These are phyloP conservation scores for Zymoseptoria crescenta DNA, from an alignment of 2,329 filamentous ascomycete genomes.

Conservation along the genomic window DNA sequence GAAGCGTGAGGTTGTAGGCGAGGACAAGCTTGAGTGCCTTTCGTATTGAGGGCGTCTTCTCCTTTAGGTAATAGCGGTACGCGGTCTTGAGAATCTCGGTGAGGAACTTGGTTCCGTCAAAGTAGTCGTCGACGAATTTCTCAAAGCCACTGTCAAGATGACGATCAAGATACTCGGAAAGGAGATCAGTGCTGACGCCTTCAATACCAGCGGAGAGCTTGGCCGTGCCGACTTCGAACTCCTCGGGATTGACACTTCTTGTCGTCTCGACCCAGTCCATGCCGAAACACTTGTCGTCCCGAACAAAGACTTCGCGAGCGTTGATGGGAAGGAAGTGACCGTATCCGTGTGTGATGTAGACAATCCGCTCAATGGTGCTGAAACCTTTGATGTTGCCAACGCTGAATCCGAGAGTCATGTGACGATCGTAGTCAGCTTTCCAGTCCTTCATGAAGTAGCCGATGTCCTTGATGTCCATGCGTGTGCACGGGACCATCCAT, in stretches of 20 bases:
- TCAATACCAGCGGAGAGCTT: conserved; percentile 83
- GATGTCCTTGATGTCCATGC: conserved; percentile 98
- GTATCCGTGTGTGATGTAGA: conserved; percentile 96
- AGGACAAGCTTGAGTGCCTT: conserved; percentile 93
- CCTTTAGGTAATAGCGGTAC: conserved; percentile 84
- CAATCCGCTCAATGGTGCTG: conserved; percentile 51
- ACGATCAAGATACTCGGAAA: conserved; percentile 89
- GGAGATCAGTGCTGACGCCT: conserved; percentile 69
- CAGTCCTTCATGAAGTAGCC: conserved; percentile 99
- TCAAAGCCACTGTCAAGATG: conserved; percentile 91
- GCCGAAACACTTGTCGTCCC: conserved; percentile 85
- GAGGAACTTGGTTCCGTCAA: conserved; percentile 89
- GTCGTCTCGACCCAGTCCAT: conserved; percentile 89
- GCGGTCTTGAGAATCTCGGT: conserved; percentile 95
- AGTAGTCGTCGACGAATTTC: conserved; percentile 90
- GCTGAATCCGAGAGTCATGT: conserved; percentile 77
- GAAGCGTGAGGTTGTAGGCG: conserved; percentile 89
- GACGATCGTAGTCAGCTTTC: conserved; percentile 93
- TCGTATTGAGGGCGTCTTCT: conserved; percentile 80
- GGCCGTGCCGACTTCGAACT: conserved; percentile 81
- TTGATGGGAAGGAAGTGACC: conserved; percentile 87
- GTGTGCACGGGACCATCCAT: conserved; percentile 96
- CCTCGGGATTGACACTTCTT: conserved; percentile 55
- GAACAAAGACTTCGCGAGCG: conserved; percentile 87
- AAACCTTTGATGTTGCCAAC: conserved; percentile 92